Conservation (phyloP, 169 alveolate genomes). For the Cryptosporidium viatorum region DNA sequence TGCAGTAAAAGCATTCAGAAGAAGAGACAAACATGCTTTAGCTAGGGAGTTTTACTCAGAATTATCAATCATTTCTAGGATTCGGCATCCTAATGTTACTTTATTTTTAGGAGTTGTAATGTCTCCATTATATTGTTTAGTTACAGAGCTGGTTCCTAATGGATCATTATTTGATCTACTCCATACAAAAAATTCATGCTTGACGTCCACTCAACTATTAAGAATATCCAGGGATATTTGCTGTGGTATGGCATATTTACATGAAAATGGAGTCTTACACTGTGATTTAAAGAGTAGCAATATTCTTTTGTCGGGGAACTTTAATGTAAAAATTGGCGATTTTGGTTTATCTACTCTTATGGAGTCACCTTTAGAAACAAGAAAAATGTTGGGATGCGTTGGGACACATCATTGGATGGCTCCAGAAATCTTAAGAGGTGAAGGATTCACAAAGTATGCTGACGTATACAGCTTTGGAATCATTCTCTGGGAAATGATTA, state of each 20-base stretch:
- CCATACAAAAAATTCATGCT: slow-evolving; percentile 76
- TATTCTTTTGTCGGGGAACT: slow-evolving; percentile 84
- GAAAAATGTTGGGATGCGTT: slow-evolving; percentile 81
- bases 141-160: slow-evolving; percentile 84
- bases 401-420: slow-evolving; percentile 92
- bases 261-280: slow-evolving; percentile 86
- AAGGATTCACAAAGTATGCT: slow-evolving; percentile 82
- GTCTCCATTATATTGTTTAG: slow-evolving; percentile 83
- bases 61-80: slow-evolving; percentile 80
- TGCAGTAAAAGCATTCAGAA: slow-evolving; percentile 82
- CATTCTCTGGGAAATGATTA: slow-evolving; percentile 87
- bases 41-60: slow-evolving; percentile 84
- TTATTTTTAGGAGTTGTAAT: slow-evolving; percentile 85
- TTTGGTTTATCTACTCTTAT: slow-evolving; percentile 85
- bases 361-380: slow-evolving; percentile 76
- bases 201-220: slow-evolving; percentile 76
- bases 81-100: slow-evolving; percentile 87
- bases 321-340: slow-evolving; percentile 89
- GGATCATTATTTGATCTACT: slow-evolving; percentile 85
- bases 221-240: slow-evolving; percentile 84
- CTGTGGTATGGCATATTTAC: slow-evolving; percentile 85
- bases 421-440: slow-evolving; percentile 87
- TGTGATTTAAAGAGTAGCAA: slow-evolving; percentile 87
- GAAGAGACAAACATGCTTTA: slow-evolving; percentile 72
- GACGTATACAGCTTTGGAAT: slow-evolving; percentile 88